Evolutionary conservation across 1,139 yeast species (phyloP).

Genomic region (Hansenula sp.): DNA sequence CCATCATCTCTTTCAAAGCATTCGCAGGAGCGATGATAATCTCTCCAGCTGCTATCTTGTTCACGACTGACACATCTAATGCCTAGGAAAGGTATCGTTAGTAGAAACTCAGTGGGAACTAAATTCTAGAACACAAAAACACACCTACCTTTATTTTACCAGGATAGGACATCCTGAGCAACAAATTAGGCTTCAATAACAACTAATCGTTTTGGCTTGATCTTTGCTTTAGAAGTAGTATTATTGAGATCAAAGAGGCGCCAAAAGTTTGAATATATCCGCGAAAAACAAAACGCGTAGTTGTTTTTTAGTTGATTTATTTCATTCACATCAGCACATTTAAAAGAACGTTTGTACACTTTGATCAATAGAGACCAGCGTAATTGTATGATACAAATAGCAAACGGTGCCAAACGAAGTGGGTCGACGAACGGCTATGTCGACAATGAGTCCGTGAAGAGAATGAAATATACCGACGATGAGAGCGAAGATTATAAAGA

Average conservation of each 20-base stretch:
- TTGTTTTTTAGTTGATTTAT: too few relatives aligned
- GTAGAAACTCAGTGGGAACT: background rate
- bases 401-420: background rate
- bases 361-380: too few relatives aligned
- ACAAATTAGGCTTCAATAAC: too few relatives aligned
- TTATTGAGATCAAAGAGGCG: too few relatives aligned
- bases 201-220: too few relatives aligned
- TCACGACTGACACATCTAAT: constrained; percentile 68
- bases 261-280: too few relatives aligned
- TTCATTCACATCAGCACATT: too few relatives aligned
- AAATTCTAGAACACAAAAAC: background rate
- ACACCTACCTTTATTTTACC: constrained; percentile 7
- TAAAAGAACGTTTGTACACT: too few relatives aligned
- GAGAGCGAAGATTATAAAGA: constrained; percentile 6
- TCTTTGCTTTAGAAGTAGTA: too few relatives aligned
- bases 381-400: background rate
- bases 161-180: background rate
- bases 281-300: too few relatives aligned
- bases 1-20: constrained; percentile 73
- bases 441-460: constrained; percentile 1
- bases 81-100: constrained; percentile 6
- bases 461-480: constrained; percentile 2
- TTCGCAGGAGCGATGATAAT: constrained; percentile 92
- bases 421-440: background rate
- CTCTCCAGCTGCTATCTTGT: constrained; percentile 96